Percentiles rank a stretch among this genome's conserved stretches.
Conservation (phyloP, 768 basidiomycete genomes). For the Psilocybe sp. region DNA sequence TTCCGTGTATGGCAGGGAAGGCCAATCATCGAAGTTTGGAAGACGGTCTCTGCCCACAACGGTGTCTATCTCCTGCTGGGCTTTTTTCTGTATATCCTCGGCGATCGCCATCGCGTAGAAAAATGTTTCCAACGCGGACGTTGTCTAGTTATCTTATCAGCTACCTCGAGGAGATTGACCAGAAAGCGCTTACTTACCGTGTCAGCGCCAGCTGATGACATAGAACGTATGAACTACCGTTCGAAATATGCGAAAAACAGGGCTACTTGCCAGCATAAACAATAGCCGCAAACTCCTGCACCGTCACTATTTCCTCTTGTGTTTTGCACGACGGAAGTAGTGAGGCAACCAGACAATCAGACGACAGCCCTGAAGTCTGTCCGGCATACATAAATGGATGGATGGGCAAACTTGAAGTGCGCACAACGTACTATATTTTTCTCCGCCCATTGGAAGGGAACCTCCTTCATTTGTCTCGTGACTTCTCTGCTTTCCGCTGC, state of each 20-base stretch:
- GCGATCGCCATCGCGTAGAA: constrained; percentile 26
- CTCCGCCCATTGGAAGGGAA: constrained; percentile 10
- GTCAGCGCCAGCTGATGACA: no score
- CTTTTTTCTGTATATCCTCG: constrained; percentile 27
- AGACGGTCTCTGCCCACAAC: constrained; percentile 27
- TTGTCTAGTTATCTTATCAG: constrained; percentile 5
- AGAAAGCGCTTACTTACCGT: background rate
- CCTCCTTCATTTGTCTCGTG: constrained; percentile 2
- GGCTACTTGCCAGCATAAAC: no score
- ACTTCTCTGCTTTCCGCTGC: background rate
- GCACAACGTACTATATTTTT: constrained; percentile 5
- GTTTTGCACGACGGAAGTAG: no score
- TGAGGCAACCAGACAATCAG: background rate
- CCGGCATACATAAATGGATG: background rate
- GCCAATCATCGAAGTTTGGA: constrained; percentile 21
- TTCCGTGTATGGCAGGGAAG: constrained; percentile 21
- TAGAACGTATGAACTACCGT: no score
- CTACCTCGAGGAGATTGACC: background rate
- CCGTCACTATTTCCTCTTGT: no score
- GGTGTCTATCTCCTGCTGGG: constrained; percentile 28
- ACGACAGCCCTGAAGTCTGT: background rate
- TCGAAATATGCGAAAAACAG: no score
- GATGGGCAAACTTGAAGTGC: background rate
- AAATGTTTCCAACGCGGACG: constrained; percentile 15
- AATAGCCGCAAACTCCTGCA: no score